These are phyloP conservation scores for Rhodotorula sp. DNA, from an alignment of 1,284 basidiomycete species.

Conservation along the genomic window DNA sequence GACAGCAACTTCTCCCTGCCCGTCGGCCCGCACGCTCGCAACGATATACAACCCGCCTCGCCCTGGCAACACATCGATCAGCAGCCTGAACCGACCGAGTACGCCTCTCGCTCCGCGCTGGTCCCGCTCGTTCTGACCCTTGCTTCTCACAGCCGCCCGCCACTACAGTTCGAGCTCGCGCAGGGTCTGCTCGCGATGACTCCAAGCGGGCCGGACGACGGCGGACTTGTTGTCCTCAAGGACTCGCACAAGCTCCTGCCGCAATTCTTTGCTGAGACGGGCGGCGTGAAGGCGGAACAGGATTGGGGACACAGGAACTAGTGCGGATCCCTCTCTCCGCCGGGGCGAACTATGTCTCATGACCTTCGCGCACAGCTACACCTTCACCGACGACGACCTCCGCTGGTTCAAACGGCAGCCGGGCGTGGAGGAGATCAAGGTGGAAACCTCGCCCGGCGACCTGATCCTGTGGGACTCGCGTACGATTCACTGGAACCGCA, in stretches of 20 bases:
- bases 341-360: background rate
- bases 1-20: conserved; percentile 52
- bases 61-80: conserved; percentile 54
- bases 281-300: conserved; percentile 44
- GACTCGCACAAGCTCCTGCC: conserved; percentile 49
- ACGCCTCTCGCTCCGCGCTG: conserved; percentile 39
- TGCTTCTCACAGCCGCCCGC: background rate
- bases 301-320: conserved; percentile 46
- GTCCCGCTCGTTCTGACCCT: background rate
- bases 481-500: conserved; percentile 26
- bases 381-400: conserved; percentile 44
- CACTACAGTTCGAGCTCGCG: conserved; percentile 40
- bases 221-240: conserved; percentile 54
- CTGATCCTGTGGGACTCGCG: conserved; percentile 41
- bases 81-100: conserved; percentile 48
- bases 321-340: conserved; percentile 30
- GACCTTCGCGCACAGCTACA: conserved; percentile 39
- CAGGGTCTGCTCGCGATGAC: conserved; percentile 53
- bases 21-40: conserved; percentile 41
- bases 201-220: conserved; percentile 52
- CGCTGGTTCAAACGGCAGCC: conserved; percentile 46
- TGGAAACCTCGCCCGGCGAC: conserved; percentile 47
- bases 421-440: conserved; percentile 47
- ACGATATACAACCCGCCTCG: conserved; percentile 40
- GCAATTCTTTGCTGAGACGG: conserved; percentile 51